Conservation (phyloP, 2,329 filamentous ascomycete genomes). For the Dryadomyces sulphureus region DNA sequence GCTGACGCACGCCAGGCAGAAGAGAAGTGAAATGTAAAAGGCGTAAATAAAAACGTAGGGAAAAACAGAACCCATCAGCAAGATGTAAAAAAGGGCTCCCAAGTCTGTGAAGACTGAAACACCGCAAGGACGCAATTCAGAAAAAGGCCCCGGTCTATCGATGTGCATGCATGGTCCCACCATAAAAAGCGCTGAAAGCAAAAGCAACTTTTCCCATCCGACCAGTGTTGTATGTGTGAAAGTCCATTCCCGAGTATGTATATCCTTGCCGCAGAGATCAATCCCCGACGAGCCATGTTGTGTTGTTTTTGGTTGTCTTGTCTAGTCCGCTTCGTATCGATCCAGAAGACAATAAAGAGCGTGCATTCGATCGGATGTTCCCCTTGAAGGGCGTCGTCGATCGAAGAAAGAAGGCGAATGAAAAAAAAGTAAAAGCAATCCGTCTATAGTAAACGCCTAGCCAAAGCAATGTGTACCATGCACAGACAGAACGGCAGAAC, state of each 20-base stretch:
- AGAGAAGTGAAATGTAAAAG: no score
- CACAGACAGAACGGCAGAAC: neutral
- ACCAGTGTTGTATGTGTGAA: constrained; percentile 5
- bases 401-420: neutral
- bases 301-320: neutral
- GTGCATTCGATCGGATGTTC: no score
- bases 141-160: constrained; percentile 1
- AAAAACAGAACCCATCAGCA: neutral
- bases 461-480: constrained; percentile 3
- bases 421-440: constrained; percentile 4
- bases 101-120: neutral
- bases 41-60: neutral
- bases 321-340: neutral
- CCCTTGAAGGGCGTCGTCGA: no score
- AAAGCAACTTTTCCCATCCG: constrained; percentile 8
- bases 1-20: no score
- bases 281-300: neutral
- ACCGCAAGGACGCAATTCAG: neutral
- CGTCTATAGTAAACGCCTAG: constrained; percentile 9
- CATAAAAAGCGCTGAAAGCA: constrained; percentile 1
- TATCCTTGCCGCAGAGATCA: neutral
- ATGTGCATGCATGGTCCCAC: constrained; percentile 3
- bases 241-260: constrained; percentile 3
- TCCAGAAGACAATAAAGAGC: neutral
- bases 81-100: neutral